Conservation (phyloP, 371 early-diverging fungal species). For the Circinella umbellata region DNA sequence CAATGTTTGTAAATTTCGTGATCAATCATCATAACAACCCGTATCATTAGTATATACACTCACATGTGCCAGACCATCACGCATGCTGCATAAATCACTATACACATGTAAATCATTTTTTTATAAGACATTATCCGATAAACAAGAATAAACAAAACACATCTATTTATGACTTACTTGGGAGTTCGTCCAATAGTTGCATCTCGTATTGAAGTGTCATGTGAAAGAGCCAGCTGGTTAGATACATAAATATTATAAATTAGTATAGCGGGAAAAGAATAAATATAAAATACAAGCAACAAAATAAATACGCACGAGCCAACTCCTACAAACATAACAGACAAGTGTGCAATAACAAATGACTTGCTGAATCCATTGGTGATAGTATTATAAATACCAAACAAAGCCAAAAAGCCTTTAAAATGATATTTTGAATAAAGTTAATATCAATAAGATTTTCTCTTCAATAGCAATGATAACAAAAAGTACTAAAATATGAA, state of each 20-base stretch:
- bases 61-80: slow-evolving; percentile 53
- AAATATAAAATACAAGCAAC: neutral
- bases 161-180: slow-evolving; percentile 44
- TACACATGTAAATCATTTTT: neutral
- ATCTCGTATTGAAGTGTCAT: slow-evolving; percentile 78
- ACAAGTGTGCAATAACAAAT: slow-evolving; percentile 62
- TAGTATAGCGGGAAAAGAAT: neutral
- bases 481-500: too few relatives aligned
- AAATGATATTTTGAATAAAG: too few relatives aligned
- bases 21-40: slow-evolving; percentile 12
- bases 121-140: neutral
- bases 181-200: slow-evolving; percentile 80
- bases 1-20: slow-evolving; percentile 30
- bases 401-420: slow-evolving; percentile 45
- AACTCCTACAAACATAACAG: slow-evolving; percentile 68
- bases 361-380: slow-evolving; percentile 52
- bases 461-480: too few relatives aligned
- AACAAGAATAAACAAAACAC: neutral
- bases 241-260: neutral
- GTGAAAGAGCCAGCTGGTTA: slow-evolving; percentile 73
- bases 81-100: slow-evolving; percentile 61
- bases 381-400: slow-evolving; percentile 60
- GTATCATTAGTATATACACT: slow-evolving; percentile 13
- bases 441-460: too few relatives aligned
- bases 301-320: slow-evolving; percentile 52